A percentile compares a stretch with the other conserved stretches of the same genome.
These are phyloP conservation scores for Teunomyces funiuensis DNA, from an alignment of 805 yeast genomes.

Conservation along the genomic window DNA sequence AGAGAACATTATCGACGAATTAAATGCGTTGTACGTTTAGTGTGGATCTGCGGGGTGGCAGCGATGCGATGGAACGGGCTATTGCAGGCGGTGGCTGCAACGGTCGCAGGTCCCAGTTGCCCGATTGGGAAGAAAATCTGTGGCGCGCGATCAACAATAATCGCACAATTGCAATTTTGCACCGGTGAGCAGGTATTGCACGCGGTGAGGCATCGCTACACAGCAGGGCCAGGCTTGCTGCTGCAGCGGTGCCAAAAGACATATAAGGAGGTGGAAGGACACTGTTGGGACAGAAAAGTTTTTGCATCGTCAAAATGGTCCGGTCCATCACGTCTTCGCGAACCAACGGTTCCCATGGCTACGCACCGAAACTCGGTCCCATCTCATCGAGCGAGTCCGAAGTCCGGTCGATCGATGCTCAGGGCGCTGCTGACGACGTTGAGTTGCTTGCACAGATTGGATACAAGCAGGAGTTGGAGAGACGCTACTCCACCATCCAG, in stretches of 20 bases:
- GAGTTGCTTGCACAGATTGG: constrained; percentile 56
- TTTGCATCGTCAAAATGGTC: no score
- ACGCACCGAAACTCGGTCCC: not conserved
- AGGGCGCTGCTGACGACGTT: constrained; percentile 18
- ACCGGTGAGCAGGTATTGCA: not conserved
- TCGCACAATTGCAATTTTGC: no score
- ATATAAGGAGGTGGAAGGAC: no score
- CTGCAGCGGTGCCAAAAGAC: no score
- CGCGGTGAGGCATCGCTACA: not conserved
- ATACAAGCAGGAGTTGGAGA: constrained; percentile 63
- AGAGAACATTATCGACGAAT: constrained; percentile 8
- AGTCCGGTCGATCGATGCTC: constrained; percentile 4
- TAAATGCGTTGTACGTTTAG: constrained; percentile 3
- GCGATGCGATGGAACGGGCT: no score
- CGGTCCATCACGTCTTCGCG: no score
- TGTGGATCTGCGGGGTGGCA: no score
- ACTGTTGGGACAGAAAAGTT: no score
- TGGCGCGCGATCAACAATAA: not conserved
- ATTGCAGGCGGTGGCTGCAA: no score
- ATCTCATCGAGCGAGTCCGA: constrained; percentile 6
- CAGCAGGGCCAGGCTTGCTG: no score
- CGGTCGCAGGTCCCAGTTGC: no score
- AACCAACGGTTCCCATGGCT: no score
- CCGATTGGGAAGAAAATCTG: not conserved
- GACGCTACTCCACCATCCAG: constrained; percentile 60